Conservation (phyloP, 352 stramenopile species). For the Pythium chondricola region DNA sequence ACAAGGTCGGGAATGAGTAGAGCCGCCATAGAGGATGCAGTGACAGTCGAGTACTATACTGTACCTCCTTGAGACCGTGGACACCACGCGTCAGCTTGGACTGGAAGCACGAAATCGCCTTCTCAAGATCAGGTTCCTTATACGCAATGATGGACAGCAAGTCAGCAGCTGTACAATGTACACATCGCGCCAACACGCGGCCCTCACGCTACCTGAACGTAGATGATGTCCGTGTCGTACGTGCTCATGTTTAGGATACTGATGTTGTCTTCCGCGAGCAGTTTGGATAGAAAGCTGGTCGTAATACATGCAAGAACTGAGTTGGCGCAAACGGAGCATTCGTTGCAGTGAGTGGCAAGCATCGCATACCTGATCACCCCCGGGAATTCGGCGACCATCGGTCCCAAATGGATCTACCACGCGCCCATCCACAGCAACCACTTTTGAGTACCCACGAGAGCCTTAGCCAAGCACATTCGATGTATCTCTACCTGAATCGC, state of each 20-base stretch:
- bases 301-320: not conserved
- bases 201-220: constrained; percentile 45
- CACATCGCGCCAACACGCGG: too few relatives aligned
- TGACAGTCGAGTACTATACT: not conserved
- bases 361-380: constrained; percentile 57
- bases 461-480: not conserved
- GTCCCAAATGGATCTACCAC: constrained; percentile 71
- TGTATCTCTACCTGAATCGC: constrained; percentile 76
- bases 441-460: not conserved
- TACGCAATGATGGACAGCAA: not conserved
- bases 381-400: constrained; percentile 83
- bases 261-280: constrained; percentile 76
- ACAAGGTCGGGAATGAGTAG: not conserved
- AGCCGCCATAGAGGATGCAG: not conserved
- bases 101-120: constrained; percentile 68
- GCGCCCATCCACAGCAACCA: not conserved
- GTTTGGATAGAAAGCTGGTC: constrained; percentile 67
- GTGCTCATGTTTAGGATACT: constrained; percentile 90
- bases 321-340: not conserved
- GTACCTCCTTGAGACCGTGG: constrained; percentile 75
- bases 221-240: constrained; percentile 87
- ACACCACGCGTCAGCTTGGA: constrained; percentile 72
- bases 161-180: not conserved
- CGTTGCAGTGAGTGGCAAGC: too few relatives aligned
- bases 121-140: constrained; percentile 49